Conservation (phyloP, 768 basidiomycete species). For the Kwoniella sp. region DNA sequence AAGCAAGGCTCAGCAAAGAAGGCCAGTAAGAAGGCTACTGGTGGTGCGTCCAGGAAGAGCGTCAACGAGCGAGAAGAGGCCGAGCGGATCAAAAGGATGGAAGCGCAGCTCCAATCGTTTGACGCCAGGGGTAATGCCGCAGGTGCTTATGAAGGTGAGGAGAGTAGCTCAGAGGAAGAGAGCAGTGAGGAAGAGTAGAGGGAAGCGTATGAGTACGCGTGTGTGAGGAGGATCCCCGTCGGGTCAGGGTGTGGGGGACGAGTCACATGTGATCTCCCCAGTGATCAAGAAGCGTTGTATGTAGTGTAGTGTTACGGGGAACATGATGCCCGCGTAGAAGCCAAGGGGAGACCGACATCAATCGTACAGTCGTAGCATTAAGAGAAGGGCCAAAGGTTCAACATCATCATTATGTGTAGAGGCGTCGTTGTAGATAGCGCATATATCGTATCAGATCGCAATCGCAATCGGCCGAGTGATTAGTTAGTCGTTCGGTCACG, state of each 20-base stretch:
- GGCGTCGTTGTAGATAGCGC: slow-evolving; percentile 2
- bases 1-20: slow-evolving; percentile 37
- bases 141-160: slow-evolving; percentile 31
- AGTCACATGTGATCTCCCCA: neutral
- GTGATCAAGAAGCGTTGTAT: neutral
- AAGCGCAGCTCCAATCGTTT: slow-evolving; percentile 83
- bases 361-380: neutral
- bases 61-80: slow-evolving; percentile 97
- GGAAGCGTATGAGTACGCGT: neutral
- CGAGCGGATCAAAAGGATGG: slow-evolving; percentile 88
- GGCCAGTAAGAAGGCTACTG: slow-evolving; percentile 60
- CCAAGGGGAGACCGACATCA: no score
- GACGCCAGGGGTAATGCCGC: slow-evolving; percentile 44
- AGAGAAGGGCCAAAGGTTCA: neutral
- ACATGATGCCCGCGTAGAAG: no score
- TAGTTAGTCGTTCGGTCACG: neutral
- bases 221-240: neutral
- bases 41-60: slow-evolving; percentile 87
- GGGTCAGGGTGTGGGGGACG: neutral
- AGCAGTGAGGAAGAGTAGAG: slow-evolving; percentile 47
- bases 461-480: no score
- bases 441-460: neutral
- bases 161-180: slow-evolving; percentile 45
- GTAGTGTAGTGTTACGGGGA: neutral
- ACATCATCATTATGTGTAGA: neutral